Evolutionary conservation across 352 stramenopile genomes (phyloP).

Genomic region (Phytophthora constricta): DNA sequence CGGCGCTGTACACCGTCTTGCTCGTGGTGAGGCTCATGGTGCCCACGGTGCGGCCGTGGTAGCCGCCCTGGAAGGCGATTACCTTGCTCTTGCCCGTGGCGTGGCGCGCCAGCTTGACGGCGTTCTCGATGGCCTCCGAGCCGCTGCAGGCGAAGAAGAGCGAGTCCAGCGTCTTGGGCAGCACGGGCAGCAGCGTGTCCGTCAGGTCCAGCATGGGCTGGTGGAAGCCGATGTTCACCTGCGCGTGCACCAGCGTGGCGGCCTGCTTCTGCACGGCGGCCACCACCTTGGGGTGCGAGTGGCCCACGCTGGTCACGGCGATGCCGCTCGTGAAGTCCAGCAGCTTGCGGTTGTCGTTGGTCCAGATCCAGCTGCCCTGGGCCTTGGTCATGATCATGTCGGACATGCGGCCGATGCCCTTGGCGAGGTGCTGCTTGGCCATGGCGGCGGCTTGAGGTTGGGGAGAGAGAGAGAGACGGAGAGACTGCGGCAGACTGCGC

Average conservation of each 20-base stretch:
- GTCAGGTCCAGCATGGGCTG: slow-evolving; percentile 92
- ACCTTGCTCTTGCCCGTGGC: slow-evolving; percentile 90
- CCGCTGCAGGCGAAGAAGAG: slow-evolving; percentile 92
- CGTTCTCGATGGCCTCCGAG: slow-evolving; percentile 94
- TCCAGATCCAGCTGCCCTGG: slow-evolving; percentile 90
- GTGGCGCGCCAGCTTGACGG: slow-evolving; percentile 92
- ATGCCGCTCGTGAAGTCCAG: slow-evolving; percentile 95
- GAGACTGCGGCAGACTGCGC: slow-evolving; percentile 15
- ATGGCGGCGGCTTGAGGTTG: slow-evolving; percentile 33
- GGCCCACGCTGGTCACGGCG: slow-evolving; percentile 92
- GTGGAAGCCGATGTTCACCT: slow-evolving; percentile 94
- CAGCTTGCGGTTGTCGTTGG: slow-evolving; percentile 85
- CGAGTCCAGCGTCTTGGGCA: slow-evolving; percentile 86
- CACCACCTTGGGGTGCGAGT: slow-evolving; percentile 93
- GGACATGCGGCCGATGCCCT: slow-evolving; percentile 85
- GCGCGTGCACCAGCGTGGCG: slow-evolving; percentile 87
- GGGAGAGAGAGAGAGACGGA: not conserved
- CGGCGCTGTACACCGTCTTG: slow-evolving; percentile 90
- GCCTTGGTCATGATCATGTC: slow-evolving; percentile 86
- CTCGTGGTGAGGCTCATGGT: slow-evolving; percentile 93
- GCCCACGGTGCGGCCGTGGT: slow-evolving; percentile 92
- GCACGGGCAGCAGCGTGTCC: slow-evolving; percentile 74
- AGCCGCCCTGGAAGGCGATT: slow-evolving; percentile 93
- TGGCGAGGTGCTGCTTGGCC: slow-evolving; percentile 75
- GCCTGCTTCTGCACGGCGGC: slow-evolving; percentile 91